Evolutionary conservation across 2,329 filamentous ascomycete species (phyloP).

Genomic region (Ceratocystis destructans): DNA sequence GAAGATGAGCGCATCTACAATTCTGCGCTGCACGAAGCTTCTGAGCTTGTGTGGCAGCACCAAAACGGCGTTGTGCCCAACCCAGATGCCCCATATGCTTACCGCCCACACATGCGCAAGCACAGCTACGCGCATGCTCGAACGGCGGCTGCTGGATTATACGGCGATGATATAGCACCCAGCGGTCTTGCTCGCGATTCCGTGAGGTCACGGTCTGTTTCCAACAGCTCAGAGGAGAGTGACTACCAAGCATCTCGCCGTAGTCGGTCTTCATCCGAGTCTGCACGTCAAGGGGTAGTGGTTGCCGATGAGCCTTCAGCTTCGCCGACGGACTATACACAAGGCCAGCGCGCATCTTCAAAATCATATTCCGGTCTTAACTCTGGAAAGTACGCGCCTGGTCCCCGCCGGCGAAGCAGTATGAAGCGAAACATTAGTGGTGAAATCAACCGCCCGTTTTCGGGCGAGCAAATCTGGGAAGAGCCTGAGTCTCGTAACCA

Average conservation of each 20-base stretch:
- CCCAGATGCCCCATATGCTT: constrained; percentile 52
- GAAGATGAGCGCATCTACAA: constrained; percentile 51
- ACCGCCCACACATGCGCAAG: constrained; percentile 54
- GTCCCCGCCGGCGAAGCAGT: constrained; percentile 46
- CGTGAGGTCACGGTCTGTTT: constrained; percentile 33
- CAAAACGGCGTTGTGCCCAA: constrained; percentile 40
- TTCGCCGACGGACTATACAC: constrained; percentile 10
- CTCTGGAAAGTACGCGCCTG: constrained; percentile 20
- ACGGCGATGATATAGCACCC: constrained; percentile 34
- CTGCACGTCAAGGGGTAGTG: constrained; percentile 2
- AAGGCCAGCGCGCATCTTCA: constrained; percentile 6
- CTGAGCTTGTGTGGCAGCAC: constrained; percentile 66
- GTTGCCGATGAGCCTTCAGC: constrained; percentile 13
- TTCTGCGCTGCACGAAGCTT: constrained; percentile 62
- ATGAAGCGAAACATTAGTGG: constrained; percentile 58
- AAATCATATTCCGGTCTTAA: constrained; percentile 22
- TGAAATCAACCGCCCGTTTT: constrained; percentile 52
- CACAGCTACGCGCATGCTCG: constrained; percentile 58
- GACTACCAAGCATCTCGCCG: constrained; percentile 25
- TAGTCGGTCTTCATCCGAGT: constrained; percentile 12
- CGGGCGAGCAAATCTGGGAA: constrained; percentile 75
- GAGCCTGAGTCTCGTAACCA: constrained; percentile 47
- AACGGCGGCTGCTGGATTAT: constrained; percentile 43
- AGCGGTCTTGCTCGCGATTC: constrained; percentile 34
- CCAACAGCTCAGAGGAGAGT: constrained; percentile 39